A percentile compares a stretch with the other conserved stretches of the same genome.
Evolutionary conservation across 23 red algal genomes (phyloP).

Genomic region (Agarophyton chilense): DNA sequence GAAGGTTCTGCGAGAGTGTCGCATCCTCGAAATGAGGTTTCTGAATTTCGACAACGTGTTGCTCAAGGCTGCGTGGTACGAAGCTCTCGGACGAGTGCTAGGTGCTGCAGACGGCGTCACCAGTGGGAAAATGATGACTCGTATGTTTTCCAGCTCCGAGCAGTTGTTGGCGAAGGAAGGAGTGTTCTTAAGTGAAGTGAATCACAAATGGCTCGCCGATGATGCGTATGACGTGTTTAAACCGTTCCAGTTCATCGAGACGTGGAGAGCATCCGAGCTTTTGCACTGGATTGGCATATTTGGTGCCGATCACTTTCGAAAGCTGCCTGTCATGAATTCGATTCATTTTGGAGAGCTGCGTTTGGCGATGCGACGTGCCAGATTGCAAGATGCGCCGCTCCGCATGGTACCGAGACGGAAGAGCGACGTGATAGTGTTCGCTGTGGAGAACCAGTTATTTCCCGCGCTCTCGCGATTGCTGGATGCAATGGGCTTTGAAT

Average conservation of each 20-base stretch:
- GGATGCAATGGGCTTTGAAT: neutral
- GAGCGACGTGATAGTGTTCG: constrained; percentile 10
- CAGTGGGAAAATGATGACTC: constrained; percentile 78
- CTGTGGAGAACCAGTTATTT: neutral
- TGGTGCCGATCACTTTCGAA: neutral
- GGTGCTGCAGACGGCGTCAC: constrained; percentile 41
- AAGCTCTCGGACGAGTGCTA: constrained; percentile 57
- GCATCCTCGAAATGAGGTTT: constrained; percentile 73
- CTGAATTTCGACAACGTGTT: constrained; percentile 73
- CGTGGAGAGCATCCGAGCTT: constrained; percentile 68
- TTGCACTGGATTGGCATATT: constrained; percentile 37
- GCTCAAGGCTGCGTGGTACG: constrained; percentile 84
- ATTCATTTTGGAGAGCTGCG: constrained; percentile 48
- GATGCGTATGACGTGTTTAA: neutral
- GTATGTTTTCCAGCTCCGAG: constrained; percentile 32
- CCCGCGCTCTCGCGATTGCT: neutral
- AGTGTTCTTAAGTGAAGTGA: neutral
- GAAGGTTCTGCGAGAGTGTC: constrained; percentile 24
- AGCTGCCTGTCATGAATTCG: neutral
- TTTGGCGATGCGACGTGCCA: constrained; percentile 2
- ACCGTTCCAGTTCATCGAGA: constrained; percentile 25
- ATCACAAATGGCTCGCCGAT: neutral
- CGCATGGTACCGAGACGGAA: constrained; percentile 13
- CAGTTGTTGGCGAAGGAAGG: neutral
- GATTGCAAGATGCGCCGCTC: neutral